Evolutionary conservation across 805 yeast species (phyloP).

Genomic region (Wickerhamomyces alni): DNA sequence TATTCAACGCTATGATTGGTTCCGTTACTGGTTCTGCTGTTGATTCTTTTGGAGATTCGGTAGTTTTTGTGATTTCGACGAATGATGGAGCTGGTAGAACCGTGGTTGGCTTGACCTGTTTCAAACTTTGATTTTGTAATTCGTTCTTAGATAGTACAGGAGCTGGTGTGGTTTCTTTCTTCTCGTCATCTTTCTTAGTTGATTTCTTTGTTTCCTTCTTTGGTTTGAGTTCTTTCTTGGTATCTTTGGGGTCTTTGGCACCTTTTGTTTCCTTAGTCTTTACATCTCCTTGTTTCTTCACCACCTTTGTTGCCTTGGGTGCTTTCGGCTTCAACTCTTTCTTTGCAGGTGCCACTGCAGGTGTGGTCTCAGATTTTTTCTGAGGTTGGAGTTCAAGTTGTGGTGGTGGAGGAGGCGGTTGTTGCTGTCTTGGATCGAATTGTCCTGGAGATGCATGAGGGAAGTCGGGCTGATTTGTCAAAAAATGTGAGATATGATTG

Average conservation of each 20-base stretch:
- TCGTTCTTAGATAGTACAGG: conserved; percentile 12
- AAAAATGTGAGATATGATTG: neutral
- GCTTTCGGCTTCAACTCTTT: neutral
- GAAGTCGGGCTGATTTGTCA: too few relatives aligned
- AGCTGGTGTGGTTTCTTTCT: conserved; percentile 2
- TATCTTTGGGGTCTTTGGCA: neutral
- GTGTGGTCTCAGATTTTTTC: too few relatives aligned
- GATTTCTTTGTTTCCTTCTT: neutral
- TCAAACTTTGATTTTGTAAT: conserved; percentile 15
- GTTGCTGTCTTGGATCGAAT: too few relatives aligned
- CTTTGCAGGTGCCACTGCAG: neutral
- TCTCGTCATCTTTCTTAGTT: conserved; percentile 2
- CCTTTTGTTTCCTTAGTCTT: conserved; percentile 7
- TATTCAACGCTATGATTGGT: conserved; percentile 41
- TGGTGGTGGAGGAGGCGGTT: too few relatives aligned
- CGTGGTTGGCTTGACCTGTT: conserved; percentile 14
- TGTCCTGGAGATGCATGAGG: too few relatives aligned
- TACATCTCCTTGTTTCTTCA: neutral
- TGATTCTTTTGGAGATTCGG: conserved; percentile 1
- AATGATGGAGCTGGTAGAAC: conserved; percentile 17
- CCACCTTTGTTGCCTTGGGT: neutral
- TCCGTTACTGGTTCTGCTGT: neutral
- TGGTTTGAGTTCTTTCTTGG: neutral
- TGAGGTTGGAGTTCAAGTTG: neutral
- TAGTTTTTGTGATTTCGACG: conserved; percentile 6